Base-by-base conservation (phyloP, 495 filamentous ascomycete genomes). In the Neurospora sp. region DNA sequence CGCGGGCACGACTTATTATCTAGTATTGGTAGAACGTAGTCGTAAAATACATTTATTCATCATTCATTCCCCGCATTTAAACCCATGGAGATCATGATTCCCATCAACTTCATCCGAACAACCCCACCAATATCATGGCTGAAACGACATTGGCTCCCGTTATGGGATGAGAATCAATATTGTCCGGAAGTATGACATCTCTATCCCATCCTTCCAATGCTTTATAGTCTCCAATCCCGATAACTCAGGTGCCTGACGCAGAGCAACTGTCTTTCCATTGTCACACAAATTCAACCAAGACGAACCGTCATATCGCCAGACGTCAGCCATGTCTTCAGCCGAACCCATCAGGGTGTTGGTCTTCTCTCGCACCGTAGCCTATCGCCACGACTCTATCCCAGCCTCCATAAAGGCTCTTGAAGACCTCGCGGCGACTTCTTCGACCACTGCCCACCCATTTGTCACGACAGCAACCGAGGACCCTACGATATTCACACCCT, bases 341-440 rank as follows among this genome's bases (percentile, higher is more conserved):
- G 27, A 66, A 35, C 73, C 69, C 59, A 70, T 76, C 61, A 72
- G 40, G 9, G 69, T 83, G 31, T 78, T 84, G 69, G 59, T 82
- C 68, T 82, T 83, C 72, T 82, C 78, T 41, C 77, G 77, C 71
- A 83, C 82, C 18, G 69, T 71, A 0, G 78, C 70, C 18, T 83
- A 82, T 69, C 77, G 82, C 38, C 82, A 83, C 59, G 75, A 70
- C 42, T 83, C 78, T 40, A 84, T 83, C 71, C 78, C 82, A 2
- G 73, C 79, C 11, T 79, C 75, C 37, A 78, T 82, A 40, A 70
- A 73, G 0, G 75, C 76, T 5, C 74, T 83, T 40, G 69, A 75
- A 46, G 75, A 66, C 3, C 79, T 82, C 35, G 78, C 75, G 14
- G 69, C 69, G 1, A 27, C 69, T 46, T 78, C 79, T 3, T 3